phyloP scores from a whole-genome alignment of 331 rosid species.

The Saraca asoca region DNA sequence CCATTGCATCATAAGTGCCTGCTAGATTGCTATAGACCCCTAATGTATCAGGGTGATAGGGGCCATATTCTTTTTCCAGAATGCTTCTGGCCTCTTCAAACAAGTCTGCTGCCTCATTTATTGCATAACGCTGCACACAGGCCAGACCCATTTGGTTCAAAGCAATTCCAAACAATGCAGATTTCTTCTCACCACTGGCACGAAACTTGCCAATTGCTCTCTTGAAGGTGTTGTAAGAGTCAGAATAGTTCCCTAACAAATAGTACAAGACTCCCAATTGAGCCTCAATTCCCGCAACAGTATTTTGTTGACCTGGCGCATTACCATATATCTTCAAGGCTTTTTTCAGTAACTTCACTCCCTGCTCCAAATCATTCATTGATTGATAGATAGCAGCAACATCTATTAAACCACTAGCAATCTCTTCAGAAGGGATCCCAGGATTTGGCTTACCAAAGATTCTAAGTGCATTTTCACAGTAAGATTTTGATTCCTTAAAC shows the following conservation, averaged over 20 bases:
- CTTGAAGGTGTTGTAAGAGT: conserved; percentile 66
- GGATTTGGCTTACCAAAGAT: conserved; percentile 65
- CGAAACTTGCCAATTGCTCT: conserved; percentile 69
- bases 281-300: conserved; percentile 85
- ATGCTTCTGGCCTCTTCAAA: conserved; percentile 79
- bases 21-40: conserved; percentile 91
- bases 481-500: conserved; percentile 80
- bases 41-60: conserved; percentile 77
- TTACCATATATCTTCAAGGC: conserved; percentile 64
- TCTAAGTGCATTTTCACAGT: conserved; percentile 77
- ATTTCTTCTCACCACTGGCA: conserved; percentile 73
- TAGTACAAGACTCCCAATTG: conserved; percentile 87
- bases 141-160: conserved; percentile 90
- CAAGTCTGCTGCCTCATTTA: conserved; percentile 88
- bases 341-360: conserved; percentile 75
- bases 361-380: conserved; percentile 75
- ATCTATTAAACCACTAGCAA: conserved; percentile 79
- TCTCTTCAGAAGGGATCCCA: conserved; percentile 69
- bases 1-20: conserved; percentile 98
- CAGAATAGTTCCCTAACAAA: conserved; percentile 73
- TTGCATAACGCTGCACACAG: conserved; percentile 74
- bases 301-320: conserved; percentile 72
- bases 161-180: conserved; percentile 81
- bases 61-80: conserved; percentile 83
- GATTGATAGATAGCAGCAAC: conserved; percentile 84